These are phyloP conservation scores for Elsinoe arachidis DNA, from an alignment of 2,329 filamentous ascomycete species.

Conservation along the genomic window DNA sequence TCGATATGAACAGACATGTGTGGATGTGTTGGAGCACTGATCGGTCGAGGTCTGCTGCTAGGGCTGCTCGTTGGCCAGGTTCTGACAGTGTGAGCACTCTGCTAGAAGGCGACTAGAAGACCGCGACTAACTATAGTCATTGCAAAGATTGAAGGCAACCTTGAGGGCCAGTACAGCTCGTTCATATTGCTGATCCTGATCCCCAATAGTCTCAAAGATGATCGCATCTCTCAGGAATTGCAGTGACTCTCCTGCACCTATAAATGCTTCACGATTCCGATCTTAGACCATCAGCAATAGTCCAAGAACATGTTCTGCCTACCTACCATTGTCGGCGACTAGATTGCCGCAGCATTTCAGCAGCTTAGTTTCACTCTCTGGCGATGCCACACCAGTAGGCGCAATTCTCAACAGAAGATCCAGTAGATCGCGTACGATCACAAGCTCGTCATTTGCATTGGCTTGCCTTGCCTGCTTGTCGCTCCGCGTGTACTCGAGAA, in stretches of 20 bases:
- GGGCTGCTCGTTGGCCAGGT: slow-evolving; percentile 2
- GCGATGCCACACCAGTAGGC: neutral
- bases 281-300: neutral
- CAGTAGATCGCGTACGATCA: neutral
- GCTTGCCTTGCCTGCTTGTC: neutral
- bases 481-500: slow-evolving; percentile 9
- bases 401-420: neutral
- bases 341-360: slow-evolving; percentile 17
- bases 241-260: neutral
- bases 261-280: slow-evolving; percentile 2
- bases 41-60: slow-evolving; percentile 1
- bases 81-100: neutral
- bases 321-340: slow-evolving; percentile 16
- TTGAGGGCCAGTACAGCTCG: slow-evolving; percentile 12
- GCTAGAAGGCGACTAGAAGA: neutral
- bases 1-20: slow-evolving; percentile 12
- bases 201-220: neutral
- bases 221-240: neutral
- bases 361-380: slow-evolving; percentile 1
- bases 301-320: neutral
- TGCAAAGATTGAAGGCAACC: slow-evolving; percentile 16
- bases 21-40: slow-evolving; percentile 14
- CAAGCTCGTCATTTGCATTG: neutral
- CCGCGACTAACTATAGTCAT: slow-evolving; percentile 11
- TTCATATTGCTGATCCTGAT: neutral